These are phyloP conservation scores for Lachancea nothofagi DNA, from an alignment of 805 yeast genomes.

Conservation along the genomic window DNA sequence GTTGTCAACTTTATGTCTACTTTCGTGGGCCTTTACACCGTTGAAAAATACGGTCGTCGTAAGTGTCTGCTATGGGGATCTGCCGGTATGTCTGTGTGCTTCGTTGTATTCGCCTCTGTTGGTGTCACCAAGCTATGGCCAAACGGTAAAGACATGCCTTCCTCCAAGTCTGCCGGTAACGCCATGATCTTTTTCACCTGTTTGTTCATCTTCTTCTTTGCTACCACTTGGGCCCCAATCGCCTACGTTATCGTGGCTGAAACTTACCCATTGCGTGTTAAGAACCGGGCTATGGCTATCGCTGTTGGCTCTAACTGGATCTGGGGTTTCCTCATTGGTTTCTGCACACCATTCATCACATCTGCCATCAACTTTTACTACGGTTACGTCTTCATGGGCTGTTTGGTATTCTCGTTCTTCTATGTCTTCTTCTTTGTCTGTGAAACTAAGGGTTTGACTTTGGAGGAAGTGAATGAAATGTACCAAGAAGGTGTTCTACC, in stretches of 20 bases:
- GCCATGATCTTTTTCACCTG: conserved; percentile 69
- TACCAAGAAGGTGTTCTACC: conserved; percentile 37
- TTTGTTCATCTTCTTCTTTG: conserved; percentile 65
- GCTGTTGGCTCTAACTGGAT: conserved; percentile 60
- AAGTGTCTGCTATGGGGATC: conserved; percentile 45
- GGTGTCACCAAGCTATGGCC: conserved; percentile 48
- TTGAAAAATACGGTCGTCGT: conserved; percentile 53
- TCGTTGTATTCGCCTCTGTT: conserved; percentile 49
- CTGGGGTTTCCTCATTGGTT: conserved; percentile 63
- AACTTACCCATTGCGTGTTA: conserved; percentile 66
- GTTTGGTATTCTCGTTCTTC: conserved; percentile 47
- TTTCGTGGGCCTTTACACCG: conserved; percentile 45
- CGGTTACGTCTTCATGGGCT: conserved; percentile 58
- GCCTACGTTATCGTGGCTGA: conserved; percentile 62
- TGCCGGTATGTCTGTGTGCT: conserved; percentile 42
- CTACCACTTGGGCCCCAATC: conserved; percentile 73
- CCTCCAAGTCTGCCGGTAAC: conserved; percentile 55
- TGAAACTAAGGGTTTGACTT: conserved; percentile 72
- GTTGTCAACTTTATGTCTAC: conserved; percentile 56
- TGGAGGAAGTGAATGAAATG: conserved; percentile 73
- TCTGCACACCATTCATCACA: conserved; percentile 67
- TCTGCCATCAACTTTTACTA: conserved; percentile 58
- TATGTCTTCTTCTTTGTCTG: conserved; percentile 66
- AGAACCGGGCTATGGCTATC: conserved; percentile 51
- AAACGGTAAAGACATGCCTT: conserved; percentile 37